Evolutionary conservation across 805 yeast species (phyloP).

Genomic region (Schwanniomyces vanrijiae): DNA sequence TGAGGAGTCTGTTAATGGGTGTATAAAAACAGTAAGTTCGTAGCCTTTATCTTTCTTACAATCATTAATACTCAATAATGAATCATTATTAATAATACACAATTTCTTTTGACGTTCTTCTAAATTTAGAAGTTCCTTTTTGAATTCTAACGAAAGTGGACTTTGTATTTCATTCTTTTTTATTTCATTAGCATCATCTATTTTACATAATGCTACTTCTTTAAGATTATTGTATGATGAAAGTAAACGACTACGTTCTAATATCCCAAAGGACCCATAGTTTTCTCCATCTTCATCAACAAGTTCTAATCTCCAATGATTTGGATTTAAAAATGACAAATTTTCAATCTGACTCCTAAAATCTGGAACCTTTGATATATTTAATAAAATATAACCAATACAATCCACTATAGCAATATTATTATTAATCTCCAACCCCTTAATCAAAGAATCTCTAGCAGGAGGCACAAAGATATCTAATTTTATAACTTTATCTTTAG

Average conservation of each 20-base stretch:
- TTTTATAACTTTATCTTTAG: constrained; percentile 8
- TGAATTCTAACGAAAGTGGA: constrained; percentile 52
- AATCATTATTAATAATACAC: background rate
- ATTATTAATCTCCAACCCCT: constrained; percentile 21
- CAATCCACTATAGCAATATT: constrained; percentile 35
- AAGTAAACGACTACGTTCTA: constrained; percentile 66
- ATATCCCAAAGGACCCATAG: constrained; percentile 88
- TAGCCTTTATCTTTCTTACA: background rate
- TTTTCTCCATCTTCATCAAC: constrained; percentile 94
- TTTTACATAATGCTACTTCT: constrained; percentile 75
- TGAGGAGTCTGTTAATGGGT: background rate
- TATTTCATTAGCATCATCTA: constrained; percentile 45
- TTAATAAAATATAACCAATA: constrained; percentile 39
- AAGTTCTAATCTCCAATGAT: constrained; percentile 72
- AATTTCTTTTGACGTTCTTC: background rate
- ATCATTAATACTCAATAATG: background rate
- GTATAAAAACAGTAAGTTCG: background rate
- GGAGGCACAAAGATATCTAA: constrained; percentile 37
- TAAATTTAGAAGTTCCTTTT: constrained; percentile 16
- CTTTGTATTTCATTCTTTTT: constrained; percentile 49
- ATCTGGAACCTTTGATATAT: constrained; percentile 22
- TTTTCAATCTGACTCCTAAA: constrained; percentile 9
- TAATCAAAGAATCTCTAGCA: constrained; percentile 21
- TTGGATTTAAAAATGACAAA: constrained; percentile 46
- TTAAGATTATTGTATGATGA: constrained; percentile 72